Conservation (phyloP, 805 yeast genomes). For the Cyberlindnera mrakii region DNA sequence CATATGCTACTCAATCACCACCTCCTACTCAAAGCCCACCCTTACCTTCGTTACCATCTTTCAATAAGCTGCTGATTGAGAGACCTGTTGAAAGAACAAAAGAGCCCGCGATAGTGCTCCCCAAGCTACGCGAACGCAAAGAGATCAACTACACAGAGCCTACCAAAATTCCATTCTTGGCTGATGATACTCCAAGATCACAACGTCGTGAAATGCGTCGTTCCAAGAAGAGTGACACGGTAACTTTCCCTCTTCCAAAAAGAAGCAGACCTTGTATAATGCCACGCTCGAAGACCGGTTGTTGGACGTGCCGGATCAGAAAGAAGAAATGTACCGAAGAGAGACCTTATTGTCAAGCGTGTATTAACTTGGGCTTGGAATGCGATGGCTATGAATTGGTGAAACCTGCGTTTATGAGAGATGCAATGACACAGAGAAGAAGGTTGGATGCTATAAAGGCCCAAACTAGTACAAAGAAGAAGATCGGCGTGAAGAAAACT, state of each 20-base stretch:
- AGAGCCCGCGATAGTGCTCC: no score
- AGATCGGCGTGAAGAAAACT: constrained; percentile 29
- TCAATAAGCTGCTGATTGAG: no score
- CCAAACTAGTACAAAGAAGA: constrained; percentile 36
- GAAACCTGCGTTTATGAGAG: constrained; percentile 51
- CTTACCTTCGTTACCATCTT: no score
- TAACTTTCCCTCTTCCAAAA: neutral
- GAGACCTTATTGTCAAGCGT: constrained; percentile 53
- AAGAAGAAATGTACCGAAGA: constrained; percentile 70
- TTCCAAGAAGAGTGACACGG: neutral
- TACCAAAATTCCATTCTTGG: neutral
- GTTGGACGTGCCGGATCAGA: constrained; percentile 75
- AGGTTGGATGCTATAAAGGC: constrained; percentile 47
- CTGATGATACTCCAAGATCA: neutral
- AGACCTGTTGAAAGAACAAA: no score
- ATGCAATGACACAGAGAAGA: constrained; percentile 32
- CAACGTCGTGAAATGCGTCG: neutral
- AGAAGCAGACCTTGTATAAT: constrained; percentile 4
- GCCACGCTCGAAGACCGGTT: constrained; percentile 51
- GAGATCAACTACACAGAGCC: neutral
- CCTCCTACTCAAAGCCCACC: no score
- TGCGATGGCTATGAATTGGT: constrained; percentile 51
- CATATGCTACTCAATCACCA: neutral
- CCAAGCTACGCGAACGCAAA: neutral
- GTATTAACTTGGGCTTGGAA: constrained; percentile 45